These are phyloP conservation scores for Phoenix roebelenii DNA, from an alignment of 176 grass and related monocot genomes.

Conservation along the genomic window DNA sequence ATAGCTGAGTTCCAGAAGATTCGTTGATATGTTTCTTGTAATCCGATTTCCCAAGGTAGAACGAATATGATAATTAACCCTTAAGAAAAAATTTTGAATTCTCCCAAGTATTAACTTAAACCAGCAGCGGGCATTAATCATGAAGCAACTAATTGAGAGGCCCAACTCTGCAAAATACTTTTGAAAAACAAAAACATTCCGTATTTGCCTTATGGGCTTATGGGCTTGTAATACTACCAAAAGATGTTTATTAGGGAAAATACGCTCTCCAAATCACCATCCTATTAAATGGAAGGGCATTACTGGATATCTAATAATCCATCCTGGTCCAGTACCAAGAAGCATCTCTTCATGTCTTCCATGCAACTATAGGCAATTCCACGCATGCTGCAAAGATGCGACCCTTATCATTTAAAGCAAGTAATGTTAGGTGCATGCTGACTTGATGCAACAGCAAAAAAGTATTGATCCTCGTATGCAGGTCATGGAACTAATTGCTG, in stretches of 20 bases:
- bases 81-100: too few species aligned
- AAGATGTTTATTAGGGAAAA: not conserved
- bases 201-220: too few species aligned
- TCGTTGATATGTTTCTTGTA: too few species aligned
- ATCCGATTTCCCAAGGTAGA: too few species aligned
- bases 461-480: not conserved
- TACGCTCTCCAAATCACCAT: not conserved
- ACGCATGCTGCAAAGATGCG: not conserved
- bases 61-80: too few species aligned
- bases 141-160: too few species aligned
- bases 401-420: slow-evolving; percentile 2
- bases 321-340: not conserved
- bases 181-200: too few species aligned
- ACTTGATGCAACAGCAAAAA: slow-evolving; percentile 6
- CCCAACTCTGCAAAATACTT: too few species aligned
- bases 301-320: not conserved
- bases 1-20: too few species aligned
- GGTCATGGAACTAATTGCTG: slow-evolving; percentile 2
- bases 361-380: not conserved
- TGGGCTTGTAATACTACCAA: too few species aligned
- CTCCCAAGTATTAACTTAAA: too few species aligned
- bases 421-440: not conserved
- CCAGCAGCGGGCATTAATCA: too few species aligned
- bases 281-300: not conserved
- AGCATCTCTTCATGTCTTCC: not conserved